These are phyloP conservation scores for Zychaea mexicana DNA, from an alignment of 371 early-diverging fungal species.

Conservation along the genomic window DNA sequence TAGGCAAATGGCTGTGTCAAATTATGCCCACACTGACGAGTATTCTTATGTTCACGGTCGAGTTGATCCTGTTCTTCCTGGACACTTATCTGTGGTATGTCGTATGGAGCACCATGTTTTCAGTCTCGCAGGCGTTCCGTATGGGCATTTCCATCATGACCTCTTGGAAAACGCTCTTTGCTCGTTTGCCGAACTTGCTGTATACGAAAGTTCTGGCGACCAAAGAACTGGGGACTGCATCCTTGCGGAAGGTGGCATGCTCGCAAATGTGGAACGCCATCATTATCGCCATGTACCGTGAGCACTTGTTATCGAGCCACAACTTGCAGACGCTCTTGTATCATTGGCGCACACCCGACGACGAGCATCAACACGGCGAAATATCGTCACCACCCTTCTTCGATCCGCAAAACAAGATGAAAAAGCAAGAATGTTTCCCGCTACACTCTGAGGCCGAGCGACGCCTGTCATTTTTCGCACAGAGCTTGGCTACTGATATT, in stretches of 20 bases:
- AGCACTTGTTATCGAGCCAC: slow-evolving; percentile 78
- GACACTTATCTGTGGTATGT: slow-evolving; percentile 94
- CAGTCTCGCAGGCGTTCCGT: slow-evolving; percentile 77
- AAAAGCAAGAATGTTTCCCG: slow-evolving; percentile 72
- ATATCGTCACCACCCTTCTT: slow-evolving; percentile 84
- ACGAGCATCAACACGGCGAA: slow-evolving; percentile 28
- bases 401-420: slow-evolving; percentile 58
- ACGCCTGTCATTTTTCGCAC: slow-evolving; percentile 87
- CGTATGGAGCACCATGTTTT: slow-evolving; percentile 82
- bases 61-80: slow-evolving; percentile 81
- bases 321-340: slow-evolving; percentile 79
- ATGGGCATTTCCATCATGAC: slow-evolving; percentile 85
- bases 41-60: slow-evolving; percentile 73
- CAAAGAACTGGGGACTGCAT: slow-evolving; percentile 64
- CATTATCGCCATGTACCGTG: slow-evolving; percentile 85
- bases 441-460: slow-evolving; percentile 81
- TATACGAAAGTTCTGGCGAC: slow-evolving; percentile 75
- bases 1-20: slow-evolving; percentile 56
- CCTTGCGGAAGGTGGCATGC: slow-evolving; percentile 75
- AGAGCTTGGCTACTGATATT: slow-evolving; percentile 80
- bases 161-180: slow-evolving; percentile 83
- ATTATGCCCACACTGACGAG: slow-evolving; percentile 71
- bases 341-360: slow-evolving; percentile 33
- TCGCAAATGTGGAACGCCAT: slow-evolving; percentile 92
- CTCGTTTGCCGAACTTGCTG: slow-evolving; percentile 77